Base-by-base conservation (phyloP, 2,329 filamentous ascomycete genomes). In the Alternaria sp. region DNA sequence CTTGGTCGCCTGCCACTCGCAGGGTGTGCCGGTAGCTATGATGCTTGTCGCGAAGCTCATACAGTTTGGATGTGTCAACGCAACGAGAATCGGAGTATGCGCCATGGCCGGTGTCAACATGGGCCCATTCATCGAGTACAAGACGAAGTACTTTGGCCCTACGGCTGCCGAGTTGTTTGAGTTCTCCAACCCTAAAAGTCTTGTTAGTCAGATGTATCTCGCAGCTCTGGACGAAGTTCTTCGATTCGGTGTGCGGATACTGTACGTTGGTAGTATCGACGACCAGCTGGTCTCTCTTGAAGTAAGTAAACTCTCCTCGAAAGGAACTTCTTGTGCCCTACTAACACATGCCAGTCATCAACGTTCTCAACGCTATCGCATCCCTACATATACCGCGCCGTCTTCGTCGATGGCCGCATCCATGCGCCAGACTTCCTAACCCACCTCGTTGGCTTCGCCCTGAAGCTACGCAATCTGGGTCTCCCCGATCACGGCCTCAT, bases 101-200 rank as follows among this genome's bases (percentile, higher is more conserved):
- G 94, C 85, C 71, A 90, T 91, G 90, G 95, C 96, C 5, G 96
- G 96, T 13, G 93, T 99, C 8, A 97, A 95, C 30, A 86, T 98
- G 52, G 96, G 96, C 0, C 96, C 96, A 0, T 99, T 98, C 72
- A 87, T 92, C 0, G 93, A 97, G 75, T 97, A 96, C 82, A 94
- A 93, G 74, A 94, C 92, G 51, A 89, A 93, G 62, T 91, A 97
- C 73, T 88, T 98, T 49, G 96, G 93, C 79, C 93, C 93, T 7
- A 93, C 93, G 0, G 94, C 94, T n/a, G 91, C 91, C 4, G 96
- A 99, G 79, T 85, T 99, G 0, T 99, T 97, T 84, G 93, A 98
- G 57, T 98, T 99, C 81, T 91, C 90, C 15, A 89, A 94, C 66
- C 89, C 92, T 0, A 87, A 91, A 59, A 97, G 93, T 75, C 86